A percentile compares a stretch with the other conserved stretches of the same genome.
Evolutionary conservation across 225 moss, liverwort and hornwort genomes (phyloP).

Genomic region (Climacium dendroides): DNA sequence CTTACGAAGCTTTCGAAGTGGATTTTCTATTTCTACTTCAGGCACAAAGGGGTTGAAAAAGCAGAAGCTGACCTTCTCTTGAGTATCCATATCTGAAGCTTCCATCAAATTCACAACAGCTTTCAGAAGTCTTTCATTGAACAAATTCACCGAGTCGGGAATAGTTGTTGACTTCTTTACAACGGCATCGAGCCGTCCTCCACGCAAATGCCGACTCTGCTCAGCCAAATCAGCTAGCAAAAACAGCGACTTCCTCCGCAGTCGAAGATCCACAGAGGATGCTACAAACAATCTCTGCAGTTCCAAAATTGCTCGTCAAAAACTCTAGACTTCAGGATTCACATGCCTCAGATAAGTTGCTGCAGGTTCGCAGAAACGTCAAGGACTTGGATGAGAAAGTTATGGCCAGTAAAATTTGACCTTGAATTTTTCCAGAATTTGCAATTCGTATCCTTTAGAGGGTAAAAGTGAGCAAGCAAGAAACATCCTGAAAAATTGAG

Average conservation of each 20-base stretch:
- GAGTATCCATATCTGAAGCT: slow-evolving; percentile 71
- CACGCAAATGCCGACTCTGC: slow-evolving; percentile 40
- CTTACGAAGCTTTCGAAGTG: neutral
- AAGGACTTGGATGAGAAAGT: neutral
- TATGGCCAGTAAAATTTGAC: neutral
- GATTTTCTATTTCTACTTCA: neutral
- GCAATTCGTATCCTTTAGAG: neutral
- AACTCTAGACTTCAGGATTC: neutral
- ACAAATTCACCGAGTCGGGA: slow-evolving; percentile 20
- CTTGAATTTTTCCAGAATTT: neutral
- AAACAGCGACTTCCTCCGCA: slow-evolving; percentile 67
- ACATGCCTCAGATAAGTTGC: neutral
- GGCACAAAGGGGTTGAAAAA: neutral
- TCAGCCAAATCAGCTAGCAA: slow-evolving; percentile 79
- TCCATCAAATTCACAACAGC: slow-evolving; percentile 59
- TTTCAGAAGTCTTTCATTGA: slow-evolving; percentile 60
- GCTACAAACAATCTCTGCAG: slow-evolving; percentile 53
- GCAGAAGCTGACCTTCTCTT: slow-evolving; percentile 61
- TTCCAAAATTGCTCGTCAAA: neutral
- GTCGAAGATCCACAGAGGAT: slow-evolving; percentile 43
- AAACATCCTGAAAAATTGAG: neutral
- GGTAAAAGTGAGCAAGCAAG: neutral
- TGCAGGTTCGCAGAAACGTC: neutral
- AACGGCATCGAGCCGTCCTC: slow-evolving; percentile 36
- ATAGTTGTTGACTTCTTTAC: neutral